These are phyloP conservation scores for Neofusicoccum ribis DNA, from an alignment of 2,329 filamentous ascomycete genomes.

Conservation along the genomic window DNA sequence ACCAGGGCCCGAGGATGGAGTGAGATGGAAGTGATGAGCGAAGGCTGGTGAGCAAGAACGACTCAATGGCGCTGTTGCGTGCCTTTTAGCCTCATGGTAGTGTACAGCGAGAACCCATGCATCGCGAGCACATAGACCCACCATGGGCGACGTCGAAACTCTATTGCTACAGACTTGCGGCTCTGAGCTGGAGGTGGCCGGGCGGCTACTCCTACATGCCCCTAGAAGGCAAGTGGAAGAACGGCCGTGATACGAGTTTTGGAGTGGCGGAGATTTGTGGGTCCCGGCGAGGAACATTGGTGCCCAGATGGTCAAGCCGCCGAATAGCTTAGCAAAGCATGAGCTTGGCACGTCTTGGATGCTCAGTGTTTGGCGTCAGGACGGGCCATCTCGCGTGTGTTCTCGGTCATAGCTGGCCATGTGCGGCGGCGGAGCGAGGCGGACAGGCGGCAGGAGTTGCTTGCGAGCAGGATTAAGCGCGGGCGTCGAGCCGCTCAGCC, in stretches of 20 bases:
- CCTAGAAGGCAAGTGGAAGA: conserved; percentile 3
- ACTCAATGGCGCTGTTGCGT: not conserved
- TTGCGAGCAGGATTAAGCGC: conserved; percentile 1
- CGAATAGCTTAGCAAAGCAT: not conserved
- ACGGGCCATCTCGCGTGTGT: not conserved
- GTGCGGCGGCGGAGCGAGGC: not conserved
- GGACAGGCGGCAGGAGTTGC: not conserved
- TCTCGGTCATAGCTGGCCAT: not conserved
- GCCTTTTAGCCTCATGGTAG: conserved; percentile 9
- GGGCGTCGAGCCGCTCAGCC: not conserved
- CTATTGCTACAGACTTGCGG: conserved; percentile 17
- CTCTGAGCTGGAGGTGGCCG: not conserved
- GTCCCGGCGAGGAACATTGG: not conserved
- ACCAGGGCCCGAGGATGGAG: conserved; percentile 9
- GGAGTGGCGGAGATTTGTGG: conserved; percentile 14
- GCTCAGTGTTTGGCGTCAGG: conserved; percentile 5
- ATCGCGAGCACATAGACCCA: not conserved
- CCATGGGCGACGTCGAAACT: conserved; percentile 2
- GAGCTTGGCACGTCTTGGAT: conserved; percentile 18
- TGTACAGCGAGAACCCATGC: not conserved
- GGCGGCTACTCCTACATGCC: conserved; percentile 8
- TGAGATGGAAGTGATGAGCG: conserved; percentile 6
- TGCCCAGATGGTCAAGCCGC: not conserved
- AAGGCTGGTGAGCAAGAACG: conserved; percentile 13
- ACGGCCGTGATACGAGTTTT: conserved; percentile 7